Conservation (phyloP, 768 basidiomycete genomes). For the Rhodotorula kratochvilovae region DNA sequence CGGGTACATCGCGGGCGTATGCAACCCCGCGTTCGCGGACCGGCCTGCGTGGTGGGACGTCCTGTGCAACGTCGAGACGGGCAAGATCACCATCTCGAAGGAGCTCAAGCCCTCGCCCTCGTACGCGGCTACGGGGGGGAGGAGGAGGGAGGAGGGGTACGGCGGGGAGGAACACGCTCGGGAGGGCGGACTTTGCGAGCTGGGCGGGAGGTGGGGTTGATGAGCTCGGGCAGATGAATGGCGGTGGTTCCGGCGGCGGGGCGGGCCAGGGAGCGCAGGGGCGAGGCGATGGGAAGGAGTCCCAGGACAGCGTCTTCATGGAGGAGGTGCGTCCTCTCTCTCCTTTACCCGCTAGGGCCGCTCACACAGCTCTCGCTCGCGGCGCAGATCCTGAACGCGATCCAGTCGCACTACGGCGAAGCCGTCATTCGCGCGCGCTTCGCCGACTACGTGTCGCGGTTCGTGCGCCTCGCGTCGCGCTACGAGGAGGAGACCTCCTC, state of each 20-base stretch:
- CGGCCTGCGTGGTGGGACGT: constrained; percentile 80
- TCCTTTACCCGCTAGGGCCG: background rate
- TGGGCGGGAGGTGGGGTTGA: constrained; percentile 48
- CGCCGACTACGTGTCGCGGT: constrained; percentile 78
- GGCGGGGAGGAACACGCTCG: background rate
- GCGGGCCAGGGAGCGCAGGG: constrained; percentile 20
- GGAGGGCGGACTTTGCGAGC: constrained; percentile 17
- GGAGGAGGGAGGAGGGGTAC: no score
- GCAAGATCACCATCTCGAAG: constrained; percentile 78
- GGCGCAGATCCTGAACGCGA: constrained; percentile 70
- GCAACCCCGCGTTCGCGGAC: constrained; percentile 91
- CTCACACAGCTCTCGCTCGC: fast-evolving
- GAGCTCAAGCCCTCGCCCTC: constrained; percentile 58
- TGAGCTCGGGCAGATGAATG: constrained; percentile 41
- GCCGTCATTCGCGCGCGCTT: constrained; percentile 79
- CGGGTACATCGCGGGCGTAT: constrained; percentile 93
- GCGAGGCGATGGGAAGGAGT: constrained; percentile 53
- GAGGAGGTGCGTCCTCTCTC: constrained; percentile 68
- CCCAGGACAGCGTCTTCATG: constrained; percentile 77
- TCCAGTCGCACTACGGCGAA: constrained; percentile 89
- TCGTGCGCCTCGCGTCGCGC: constrained; percentile 80
- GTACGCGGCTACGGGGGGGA: background rate
- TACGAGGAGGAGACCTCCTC: constrained; percentile 79
- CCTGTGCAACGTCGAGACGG: constrained; percentile 81
- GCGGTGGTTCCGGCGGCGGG: constrained; percentile 50